Conservation (phyloP, 768 basidiomycete genomes). For the Dioszegia aurantiaca region DNA sequence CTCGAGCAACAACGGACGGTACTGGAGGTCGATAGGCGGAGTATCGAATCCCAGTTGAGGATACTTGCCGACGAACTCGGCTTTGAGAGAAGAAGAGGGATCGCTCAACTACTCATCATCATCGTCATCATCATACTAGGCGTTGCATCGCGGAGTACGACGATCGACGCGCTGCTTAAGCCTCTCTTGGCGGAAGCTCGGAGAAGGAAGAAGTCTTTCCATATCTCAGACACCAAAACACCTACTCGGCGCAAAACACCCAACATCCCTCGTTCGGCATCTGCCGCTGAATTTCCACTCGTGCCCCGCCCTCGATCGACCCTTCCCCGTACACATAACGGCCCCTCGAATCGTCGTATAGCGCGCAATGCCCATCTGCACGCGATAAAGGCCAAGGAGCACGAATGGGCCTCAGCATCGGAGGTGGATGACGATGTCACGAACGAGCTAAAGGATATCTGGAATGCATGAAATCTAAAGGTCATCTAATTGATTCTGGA, state of each 20-base stretch:
- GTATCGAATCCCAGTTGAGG: conserved; percentile 68
- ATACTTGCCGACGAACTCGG: conserved; percentile 79
- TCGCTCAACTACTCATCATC: conserved; percentile 80
- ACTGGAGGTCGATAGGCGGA: conserved; percentile 68
- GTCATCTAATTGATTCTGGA: conserved; percentile 35
- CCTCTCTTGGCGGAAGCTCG: conserved; percentile 40
- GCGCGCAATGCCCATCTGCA: conserved; percentile 48
- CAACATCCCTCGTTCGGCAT: conserved; percentile 20
- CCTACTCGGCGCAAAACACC: conserved; percentile 17
- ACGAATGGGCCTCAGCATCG: conserved; percentile 29
- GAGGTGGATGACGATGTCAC: conserved; percentile 30
- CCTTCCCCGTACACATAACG: conserved; percentile 7
- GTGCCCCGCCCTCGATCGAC: conserved; percentile 2
- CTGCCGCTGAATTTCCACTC: conserved; percentile 14
- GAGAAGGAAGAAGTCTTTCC: conserved; percentile 18
- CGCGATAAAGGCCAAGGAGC: conserved; percentile 33
- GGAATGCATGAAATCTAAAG: not conserved
- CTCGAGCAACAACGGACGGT: conserved; percentile 59
- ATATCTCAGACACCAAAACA: not conserved
- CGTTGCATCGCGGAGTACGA: conserved; percentile 58
- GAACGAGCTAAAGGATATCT: conserved; percentile 8
- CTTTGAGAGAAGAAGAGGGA: conserved; percentile 82
- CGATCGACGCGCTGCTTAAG: conserved; percentile 37
- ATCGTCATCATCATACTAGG: conserved; percentile 82
- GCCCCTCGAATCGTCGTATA: conserved; percentile 15